Conservation (phyloP, 2,329 filamentous ascomycete species). For the Botrytis squamosa region DNA sequence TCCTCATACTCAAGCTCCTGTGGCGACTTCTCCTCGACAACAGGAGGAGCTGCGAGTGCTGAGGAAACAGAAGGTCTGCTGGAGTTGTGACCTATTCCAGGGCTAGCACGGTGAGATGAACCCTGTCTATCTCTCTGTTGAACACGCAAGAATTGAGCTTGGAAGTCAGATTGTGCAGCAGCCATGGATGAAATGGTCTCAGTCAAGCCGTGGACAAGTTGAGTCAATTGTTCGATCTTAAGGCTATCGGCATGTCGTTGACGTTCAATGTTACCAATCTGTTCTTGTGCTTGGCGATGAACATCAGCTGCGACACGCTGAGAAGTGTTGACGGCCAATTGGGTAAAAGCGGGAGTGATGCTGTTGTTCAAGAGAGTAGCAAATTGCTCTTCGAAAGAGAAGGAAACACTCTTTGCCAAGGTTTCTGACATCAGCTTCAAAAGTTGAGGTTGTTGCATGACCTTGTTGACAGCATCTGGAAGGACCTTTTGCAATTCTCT, state of each 20-base stretch:
- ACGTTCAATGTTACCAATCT: constrained; percentile 35
- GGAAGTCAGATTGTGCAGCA: constrained; percentile 65
- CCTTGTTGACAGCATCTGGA: constrained; percentile 63
- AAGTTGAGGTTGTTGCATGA: constrained; percentile 72
- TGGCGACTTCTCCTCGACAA: constrained; percentile 16
- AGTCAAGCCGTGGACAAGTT: constrained; percentile 63
- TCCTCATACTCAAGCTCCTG: constrained; percentile 51
- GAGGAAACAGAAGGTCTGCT: constrained; percentile 26
- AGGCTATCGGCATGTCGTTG: constrained; percentile 42
- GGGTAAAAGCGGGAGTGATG: constrained; percentile 65
- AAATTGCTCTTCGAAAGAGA: constrained; percentile 69
- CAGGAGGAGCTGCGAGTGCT: constrained; percentile 26
- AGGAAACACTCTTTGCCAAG: constrained; percentile 63
- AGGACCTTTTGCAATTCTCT: constrained; percentile 70
- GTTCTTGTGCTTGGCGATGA: constrained; percentile 53
- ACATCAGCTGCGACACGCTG: constrained; percentile 68
- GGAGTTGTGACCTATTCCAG: constrained; percentile 18
- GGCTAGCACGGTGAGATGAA: constrained; percentile 18
- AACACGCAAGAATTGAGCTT: constrained; percentile 61
- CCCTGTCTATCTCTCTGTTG: constrained; percentile 48
- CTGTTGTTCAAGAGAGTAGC: constrained; percentile 58
- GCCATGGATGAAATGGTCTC: constrained; percentile 71
- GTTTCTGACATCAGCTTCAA: constrained; percentile 71
- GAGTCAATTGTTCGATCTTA: constrained; percentile 73
- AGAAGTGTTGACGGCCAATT: constrained; percentile 62